Base-by-base conservation (phyloP, 768 basidiomycete species). In the Lactarius tabidus region DNA sequence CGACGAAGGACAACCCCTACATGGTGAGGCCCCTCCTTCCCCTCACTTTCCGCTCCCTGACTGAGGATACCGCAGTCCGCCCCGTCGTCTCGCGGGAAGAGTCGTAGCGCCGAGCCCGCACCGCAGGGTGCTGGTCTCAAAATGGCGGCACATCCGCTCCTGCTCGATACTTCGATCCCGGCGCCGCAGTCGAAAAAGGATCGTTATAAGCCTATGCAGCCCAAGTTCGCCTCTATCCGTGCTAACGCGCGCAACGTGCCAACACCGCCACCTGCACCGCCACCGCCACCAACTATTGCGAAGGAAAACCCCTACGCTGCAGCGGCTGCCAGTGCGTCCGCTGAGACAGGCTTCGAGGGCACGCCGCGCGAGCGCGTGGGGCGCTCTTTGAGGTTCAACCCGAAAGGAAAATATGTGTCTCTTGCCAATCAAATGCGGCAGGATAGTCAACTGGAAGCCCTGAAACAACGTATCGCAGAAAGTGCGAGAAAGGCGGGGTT, bases 171-270 rank as follows among this genome's bases (percentile, higher is more conserved):
- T 5, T 83, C 88, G 0, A 79, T 84, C 8, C 72, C 77, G 3
- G 77, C 81, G 4, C 83, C 82, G 3, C 87, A 88, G 75, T 88
- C 87, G 31, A 91, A 91, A 77, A 93, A 95, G 75, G 93, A 97
- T 75, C 79, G 90, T 67, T 97, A 97, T 77, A 96, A 95, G 74
- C 94, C 96, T 20, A 98, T 99, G 95, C 95, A 95, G 68, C 97
- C 97, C 57, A 99, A 99, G 76, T 99, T 98, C 75, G 92, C 95
- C 0, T 93, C 93, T 3, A 95, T 96, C 76, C 94, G 90, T 82
- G 91, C 91, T 6, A 95, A 96, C 70, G 83, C 83, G 10, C 85
- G 92, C n/a, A 89, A 86, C 64, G 80, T 80, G 3, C 85, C 90
- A 5, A 86, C 87, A 1, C 85, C 90, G 3, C 85, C 76, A 3